Percentiles rank a stretch among this genome's conserved stretches.
phyloP scores from a whole-genome alignment of 83 land plant genomes.

The Larix sibirica region DNA sequence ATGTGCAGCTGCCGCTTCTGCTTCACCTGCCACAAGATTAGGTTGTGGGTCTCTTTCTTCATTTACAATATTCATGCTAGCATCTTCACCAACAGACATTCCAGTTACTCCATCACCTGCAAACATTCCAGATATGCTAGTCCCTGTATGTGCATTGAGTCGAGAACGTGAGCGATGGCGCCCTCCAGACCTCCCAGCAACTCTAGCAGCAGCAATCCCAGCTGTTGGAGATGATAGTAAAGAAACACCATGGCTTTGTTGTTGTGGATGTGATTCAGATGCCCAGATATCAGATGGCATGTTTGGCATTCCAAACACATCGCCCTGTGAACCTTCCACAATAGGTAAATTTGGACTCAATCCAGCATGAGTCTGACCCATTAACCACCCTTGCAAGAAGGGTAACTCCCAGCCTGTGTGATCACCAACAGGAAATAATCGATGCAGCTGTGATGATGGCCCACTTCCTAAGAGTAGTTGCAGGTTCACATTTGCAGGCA shows the following conservation, averaged over 20 bases:
- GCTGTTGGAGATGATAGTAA: conserved; percentile 29
- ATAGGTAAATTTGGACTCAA: conserved; percentile 22
- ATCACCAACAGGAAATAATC: conserved; percentile 48
- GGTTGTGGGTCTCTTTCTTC: conserved; percentile 35
- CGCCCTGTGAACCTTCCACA: conserved; percentile 8
- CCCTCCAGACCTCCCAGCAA: conserved; percentile 38
- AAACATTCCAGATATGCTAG: conserved; percentile 14
- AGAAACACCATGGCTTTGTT: not conserved
- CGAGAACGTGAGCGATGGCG: conserved; percentile 33
- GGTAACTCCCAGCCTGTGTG: conserved; percentile 76
- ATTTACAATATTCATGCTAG: conserved; percentile 4
- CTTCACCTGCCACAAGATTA: conserved; percentile 42
- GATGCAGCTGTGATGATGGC: conserved; percentile 36
- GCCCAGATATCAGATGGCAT: conserved; percentile 6
- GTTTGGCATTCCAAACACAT: not conserved
- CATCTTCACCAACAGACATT: conserved; percentile 19
- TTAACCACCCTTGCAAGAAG: conserved; percentile 78
- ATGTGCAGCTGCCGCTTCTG: conserved; percentile 44
- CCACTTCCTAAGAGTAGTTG: conserved; percentile 25
- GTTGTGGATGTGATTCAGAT: conserved; percentile 6
- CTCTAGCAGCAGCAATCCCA: conserved; percentile 24
- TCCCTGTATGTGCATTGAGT: conserved; percentile 6
- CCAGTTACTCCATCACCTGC: not conserved
- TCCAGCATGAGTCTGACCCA: conserved; percentile 67
- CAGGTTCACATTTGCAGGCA: conserved; percentile 13